Base-by-base conservation (phyloP, 2,329 filamentous ascomycete species). In the Arthrobotrys sphaeroides region DNA sequence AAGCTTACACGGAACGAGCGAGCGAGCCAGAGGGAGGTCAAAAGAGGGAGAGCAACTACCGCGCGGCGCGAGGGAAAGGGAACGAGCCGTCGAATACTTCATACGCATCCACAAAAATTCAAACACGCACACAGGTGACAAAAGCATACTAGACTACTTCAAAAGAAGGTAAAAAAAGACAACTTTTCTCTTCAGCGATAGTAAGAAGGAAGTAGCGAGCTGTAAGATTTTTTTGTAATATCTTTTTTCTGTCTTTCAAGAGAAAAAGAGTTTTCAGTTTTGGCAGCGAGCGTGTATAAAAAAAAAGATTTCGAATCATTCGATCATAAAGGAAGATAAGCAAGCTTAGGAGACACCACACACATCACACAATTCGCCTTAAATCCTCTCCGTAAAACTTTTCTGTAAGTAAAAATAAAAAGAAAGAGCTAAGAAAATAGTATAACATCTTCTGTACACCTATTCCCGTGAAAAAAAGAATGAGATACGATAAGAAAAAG, bases 401-500 rank as follows among this genome's bases (percentile, higher is more conserved):
- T 74, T 74, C 62, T 74, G 62, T 74, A 74, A 42, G 28, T 55
- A 36, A 55, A 22, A 5, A 55, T 18, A 33, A 55, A 40, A 53
- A 45, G 5, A 28, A 22, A 16, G 2, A 33, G 22, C n/a, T n/a
- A 24, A 67, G 59, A 61, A 59, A 68, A 68, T 74, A 74, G 47
- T 74, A 67, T 59, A 67, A 74, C 70, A 74, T 74, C 70, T 74
- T 74, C 70, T 74, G 62, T 67, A 74, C 69, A 74, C 69, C 61
- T 67, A 47, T 67, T 74, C 62, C 70, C 70, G 31, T 33, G 59
- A 64, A 20, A 60, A 42, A 59, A 42, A 67, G n/a, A 66, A 68
- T 45, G 22, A 45, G n/a, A 60, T 22, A 59, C 40, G 33, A 43
- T 31, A 53, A 31, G 33, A 36, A 66, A 67, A 67, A 59, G 62